Base-by-base conservation (phyloP, 768 basidiomycete species). In the Mycena albidolilacea region DNA sequence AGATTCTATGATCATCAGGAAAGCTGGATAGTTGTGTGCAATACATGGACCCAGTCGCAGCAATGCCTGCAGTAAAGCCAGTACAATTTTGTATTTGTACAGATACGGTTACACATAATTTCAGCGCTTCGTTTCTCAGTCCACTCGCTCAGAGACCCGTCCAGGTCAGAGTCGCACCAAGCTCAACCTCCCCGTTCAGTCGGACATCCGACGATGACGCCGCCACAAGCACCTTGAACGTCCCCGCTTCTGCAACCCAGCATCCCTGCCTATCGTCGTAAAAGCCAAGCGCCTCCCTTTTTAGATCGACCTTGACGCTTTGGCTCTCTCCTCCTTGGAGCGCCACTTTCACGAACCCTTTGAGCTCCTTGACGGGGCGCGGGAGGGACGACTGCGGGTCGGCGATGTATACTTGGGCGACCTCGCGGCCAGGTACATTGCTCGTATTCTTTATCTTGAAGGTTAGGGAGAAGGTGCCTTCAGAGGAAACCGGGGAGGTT, bases 161-260 rank as follows among this genome's bases (percentile, higher is more conserved):
- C 87, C 87, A 88, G 8, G 80, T 81, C 50, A 89, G 77, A 15
- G 76, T 78, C 48, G 81, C 76, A 60, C 75, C 71, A 52, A 88
- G 75, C 70, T 83, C 79, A 30, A 85, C 78, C 35, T 81, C 76
- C 12, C 77, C 83, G 38, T 77, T 78, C 78, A 88, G 77, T 64
- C 78, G 79, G 30, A 88, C 77, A 74, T 89, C 85, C 44, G 74
- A 78, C 6, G 87, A 89, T 4, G 88, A 89, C 15, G 84, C 81
- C 4, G 82, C 89, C 12, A 91, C 83, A 23, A 82, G 77, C 11
- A 90, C 81, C 37, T 79, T 81, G 71, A 87, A 90, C 37, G 71
- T 79, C 2, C 89, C 90, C 41, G 79, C 81, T 77, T 89, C 89
- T 44, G 84, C 87, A 30, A 88, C 78, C 89, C 89, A 89, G 37